Conservation (phyloP, 208 protist species). For the Trypanosoma avium region DNA sequence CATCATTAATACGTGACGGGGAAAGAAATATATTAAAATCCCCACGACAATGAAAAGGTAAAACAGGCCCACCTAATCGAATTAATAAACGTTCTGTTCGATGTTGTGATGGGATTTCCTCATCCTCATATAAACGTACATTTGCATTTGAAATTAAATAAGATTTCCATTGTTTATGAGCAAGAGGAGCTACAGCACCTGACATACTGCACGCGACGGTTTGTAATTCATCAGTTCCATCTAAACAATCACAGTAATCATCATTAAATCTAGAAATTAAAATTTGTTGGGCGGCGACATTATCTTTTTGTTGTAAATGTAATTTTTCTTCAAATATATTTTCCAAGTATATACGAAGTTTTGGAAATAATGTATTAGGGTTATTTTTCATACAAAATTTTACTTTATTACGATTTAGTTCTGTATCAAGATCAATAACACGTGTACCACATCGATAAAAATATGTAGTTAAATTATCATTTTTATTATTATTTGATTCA, state of each 20-base stretch:
- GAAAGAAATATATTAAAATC: constrained; percentile 44
- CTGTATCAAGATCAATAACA: constrained; percentile 48
- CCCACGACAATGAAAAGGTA: constrained; percentile 44
- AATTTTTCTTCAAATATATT: constrained; percentile 34
- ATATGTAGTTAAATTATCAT: not conserved
- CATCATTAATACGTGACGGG: constrained; percentile 67
- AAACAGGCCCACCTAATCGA: constrained; percentile 41
- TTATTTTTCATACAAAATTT: constrained; percentile 23
- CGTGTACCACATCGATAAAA: constrained; percentile 74
- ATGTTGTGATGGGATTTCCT: constrained; percentile 16
- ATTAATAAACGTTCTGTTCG: constrained; percentile 15
- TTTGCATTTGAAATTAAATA: constrained; percentile 44
- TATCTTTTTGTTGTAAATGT: constrained; percentile 38
- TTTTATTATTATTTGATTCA: constrained; percentile 1
- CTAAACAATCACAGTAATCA: constrained; percentile 86
- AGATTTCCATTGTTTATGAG: constrained; percentile 42
- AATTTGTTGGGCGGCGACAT: constrained; percentile 58
- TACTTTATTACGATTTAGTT: constrained; percentile 32
- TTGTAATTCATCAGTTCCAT: constrained; percentile 75
- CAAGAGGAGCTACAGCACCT: constrained; percentile 40
- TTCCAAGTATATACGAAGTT: constrained; percentile 61
- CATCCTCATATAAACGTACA: constrained; percentile 52
- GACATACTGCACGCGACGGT: constrained; percentile 81
- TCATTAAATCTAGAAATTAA: constrained; percentile 59
- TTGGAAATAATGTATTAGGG: constrained; percentile 14